phyloP scores from a whole-genome alignment of 2,329 filamentous ascomycete genomes.

The Remersonia thermophila region DNA sequence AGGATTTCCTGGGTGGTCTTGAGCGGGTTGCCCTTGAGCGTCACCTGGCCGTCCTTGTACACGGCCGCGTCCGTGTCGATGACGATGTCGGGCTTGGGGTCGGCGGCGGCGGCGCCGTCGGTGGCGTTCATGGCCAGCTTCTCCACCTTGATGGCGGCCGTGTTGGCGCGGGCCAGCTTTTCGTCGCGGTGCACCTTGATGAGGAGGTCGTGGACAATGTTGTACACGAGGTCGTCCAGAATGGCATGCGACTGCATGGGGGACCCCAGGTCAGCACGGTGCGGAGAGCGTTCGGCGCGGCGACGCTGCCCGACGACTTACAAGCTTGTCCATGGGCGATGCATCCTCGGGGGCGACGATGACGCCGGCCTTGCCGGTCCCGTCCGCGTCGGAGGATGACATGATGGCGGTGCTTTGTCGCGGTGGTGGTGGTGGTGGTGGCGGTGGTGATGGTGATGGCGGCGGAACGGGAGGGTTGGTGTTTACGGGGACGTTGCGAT shows the following conservation, averaged over 20 bases:
- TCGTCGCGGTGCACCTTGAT: constrained; percentile 67
- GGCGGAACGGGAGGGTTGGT: background rate
- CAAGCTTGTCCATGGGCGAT: constrained; percentile 42
- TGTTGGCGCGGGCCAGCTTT: constrained; percentile 58
- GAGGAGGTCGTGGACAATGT: constrained; percentile 63
- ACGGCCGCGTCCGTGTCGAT: constrained; percentile 56
- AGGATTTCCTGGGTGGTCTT: constrained; percentile 58
- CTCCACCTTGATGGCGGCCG: constrained; percentile 52
- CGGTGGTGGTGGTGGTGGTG: constrained; percentile 10
- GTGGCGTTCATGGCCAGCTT: constrained; percentile 46
- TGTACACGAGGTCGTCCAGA: constrained; percentile 64
- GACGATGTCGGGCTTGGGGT: constrained; percentile 42
- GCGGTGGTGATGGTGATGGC: background rate
- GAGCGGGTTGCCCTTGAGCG: constrained; percentile 60
- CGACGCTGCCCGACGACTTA: constrained; percentile 25
- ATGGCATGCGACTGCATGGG: constrained; percentile 45
- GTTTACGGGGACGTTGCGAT: constrained; percentile 4
- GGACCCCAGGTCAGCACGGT: constrained; percentile 7
- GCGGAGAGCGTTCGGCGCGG: background rate
- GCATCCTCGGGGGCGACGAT: constrained; percentile 36
- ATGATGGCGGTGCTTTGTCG: constrained; percentile 17
- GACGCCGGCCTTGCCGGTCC: constrained; percentile 43
- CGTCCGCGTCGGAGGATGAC: constrained; percentile 13
- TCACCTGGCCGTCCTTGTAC: constrained; percentile 57
- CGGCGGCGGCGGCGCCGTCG: constrained; percentile 33